Conservation (phyloP, 164 flowering plant species). For the Echeveria elegans region DNA sequence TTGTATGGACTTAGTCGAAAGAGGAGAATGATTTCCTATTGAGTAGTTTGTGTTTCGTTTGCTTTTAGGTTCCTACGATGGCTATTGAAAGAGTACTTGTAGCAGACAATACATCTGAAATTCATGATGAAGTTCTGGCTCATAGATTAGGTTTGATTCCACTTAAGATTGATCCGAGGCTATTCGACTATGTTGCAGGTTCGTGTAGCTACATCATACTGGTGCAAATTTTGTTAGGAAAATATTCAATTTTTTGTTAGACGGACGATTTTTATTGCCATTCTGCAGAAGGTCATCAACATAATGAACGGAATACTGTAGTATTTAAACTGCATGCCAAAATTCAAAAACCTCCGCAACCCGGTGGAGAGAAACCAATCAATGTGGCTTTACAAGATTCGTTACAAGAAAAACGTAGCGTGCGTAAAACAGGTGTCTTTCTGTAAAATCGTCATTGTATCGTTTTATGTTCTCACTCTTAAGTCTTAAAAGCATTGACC, state of each 20-base stretch:
- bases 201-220: background rate
- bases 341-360: conserved; percentile 23
- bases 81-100: conserved; percentile 88
- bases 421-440: background rate
- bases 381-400: background rate
- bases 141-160: conserved; percentile 24
- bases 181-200: background rate
- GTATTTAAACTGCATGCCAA: conserved; percentile 73
- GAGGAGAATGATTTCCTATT: background rate
- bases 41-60: background rate
- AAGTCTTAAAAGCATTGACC: background rate
- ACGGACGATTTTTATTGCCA: background rate
- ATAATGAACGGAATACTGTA: conserved; percentile 84
- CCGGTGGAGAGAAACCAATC: background rate
- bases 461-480: background rate
- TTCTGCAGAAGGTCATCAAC: conserved; percentile 57
- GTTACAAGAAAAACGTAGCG: background rate
- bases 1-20: background rate
- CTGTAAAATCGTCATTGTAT: background rate
- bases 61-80: conserved; percentile 76
- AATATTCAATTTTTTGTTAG: background rate
- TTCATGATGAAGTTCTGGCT: conserved; percentile 92
- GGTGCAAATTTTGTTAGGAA: background rate
- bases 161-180: background rate
- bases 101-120: conserved; percentile 75